phyloP scores from a whole-genome alignment of 306 rosid genomes.

The Trichosanthes truncata region DNA sequence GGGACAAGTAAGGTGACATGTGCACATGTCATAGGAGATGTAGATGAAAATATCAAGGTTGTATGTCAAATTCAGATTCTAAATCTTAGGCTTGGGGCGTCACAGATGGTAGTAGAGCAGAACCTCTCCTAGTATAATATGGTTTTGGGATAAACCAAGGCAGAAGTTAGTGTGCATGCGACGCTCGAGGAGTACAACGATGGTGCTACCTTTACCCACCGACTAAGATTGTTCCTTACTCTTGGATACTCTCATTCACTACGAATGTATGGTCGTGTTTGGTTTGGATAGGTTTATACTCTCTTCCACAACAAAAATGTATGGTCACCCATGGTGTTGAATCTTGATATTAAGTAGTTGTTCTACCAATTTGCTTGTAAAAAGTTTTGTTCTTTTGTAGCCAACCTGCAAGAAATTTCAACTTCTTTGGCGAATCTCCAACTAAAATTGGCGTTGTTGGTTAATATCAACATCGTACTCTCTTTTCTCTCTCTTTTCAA shows the following conservation, averaged over 20 bases:
- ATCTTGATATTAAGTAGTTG: neutral
- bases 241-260: neutral
- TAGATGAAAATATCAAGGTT: no score
- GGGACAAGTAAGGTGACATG: no score
- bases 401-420: neutral
- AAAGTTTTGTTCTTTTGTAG: neutral
- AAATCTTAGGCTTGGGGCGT: no score
- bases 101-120: no score
- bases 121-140: no score
- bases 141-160: no score
- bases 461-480: neutral
- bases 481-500: neutral
- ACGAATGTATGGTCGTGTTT: neutral
- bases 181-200: no score
- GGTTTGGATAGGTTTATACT: neutral
- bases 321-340: neutral
- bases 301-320: neutral
- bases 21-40: no score
- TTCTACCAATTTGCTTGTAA: neutral
- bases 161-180: no score
- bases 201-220: no score
- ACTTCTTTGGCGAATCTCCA: neutral
- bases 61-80: no score
- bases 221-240: neutral
- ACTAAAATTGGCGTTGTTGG: neutral